Conservation (phyloP, 2,329 filamentous ascomycete genomes). For the Botrytis tulipae region DNA sequence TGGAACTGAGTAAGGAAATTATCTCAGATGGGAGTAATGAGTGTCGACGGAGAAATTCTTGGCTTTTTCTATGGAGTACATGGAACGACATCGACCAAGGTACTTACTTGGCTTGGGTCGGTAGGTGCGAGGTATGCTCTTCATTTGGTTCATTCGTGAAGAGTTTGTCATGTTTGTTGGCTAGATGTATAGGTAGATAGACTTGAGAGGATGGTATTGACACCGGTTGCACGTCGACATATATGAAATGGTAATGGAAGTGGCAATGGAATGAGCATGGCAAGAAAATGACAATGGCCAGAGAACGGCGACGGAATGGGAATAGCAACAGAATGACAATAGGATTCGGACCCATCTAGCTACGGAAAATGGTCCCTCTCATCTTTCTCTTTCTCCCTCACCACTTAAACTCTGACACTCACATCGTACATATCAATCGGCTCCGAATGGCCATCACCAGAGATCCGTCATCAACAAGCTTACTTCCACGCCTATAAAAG, state of each 20-base stretch:
- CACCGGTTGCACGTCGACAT: too few relatives aligned
- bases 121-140: too few relatives aligned
- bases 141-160: background rate
- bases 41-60: background rate
- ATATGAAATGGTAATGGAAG: too few relatives aligned
- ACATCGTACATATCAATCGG: background rate
- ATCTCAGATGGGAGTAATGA: background rate
- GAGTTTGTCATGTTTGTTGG: background rate
- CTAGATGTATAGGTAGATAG: too few relatives aligned
- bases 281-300: too few relatives aligned
- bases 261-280: too few relatives aligned
- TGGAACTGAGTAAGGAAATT: background rate
- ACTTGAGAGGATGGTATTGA: too few relatives aligned
- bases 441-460: background rate
- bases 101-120: too few relatives aligned
- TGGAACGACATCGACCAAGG: too few relatives aligned
- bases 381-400: background rate
- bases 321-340: background rate
- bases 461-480: background rate
- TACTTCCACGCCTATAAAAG: background rate
- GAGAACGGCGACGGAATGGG: background rate
- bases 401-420: background rate
- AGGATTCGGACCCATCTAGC: background rate
- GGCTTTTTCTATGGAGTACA: background rate
- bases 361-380: background rate